Evolutionary conservation across 495 filamentous ascomycete species (phyloP).

Genomic region (Podospora tetraspora): DNA sequence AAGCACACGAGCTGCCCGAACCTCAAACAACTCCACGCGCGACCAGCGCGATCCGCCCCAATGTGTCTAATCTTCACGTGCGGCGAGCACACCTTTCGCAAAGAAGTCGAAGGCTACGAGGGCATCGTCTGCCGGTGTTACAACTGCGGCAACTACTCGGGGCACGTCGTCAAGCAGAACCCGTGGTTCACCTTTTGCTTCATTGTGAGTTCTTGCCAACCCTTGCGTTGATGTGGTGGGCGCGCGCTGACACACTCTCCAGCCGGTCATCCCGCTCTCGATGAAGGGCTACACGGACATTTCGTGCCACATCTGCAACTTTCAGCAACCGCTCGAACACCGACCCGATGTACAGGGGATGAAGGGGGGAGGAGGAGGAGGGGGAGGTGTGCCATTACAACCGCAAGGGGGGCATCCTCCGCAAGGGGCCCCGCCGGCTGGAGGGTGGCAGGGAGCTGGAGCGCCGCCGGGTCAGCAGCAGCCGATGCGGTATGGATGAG

Average conservation of each 20-base stretch:
- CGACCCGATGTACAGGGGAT: conserved; percentile 47
- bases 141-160: conserved; percentile 53
- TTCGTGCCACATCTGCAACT: conserved; percentile 50
- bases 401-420: conserved; percentile 28
- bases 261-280: conserved; percentile 52
- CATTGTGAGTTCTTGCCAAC: conserved; percentile 34
- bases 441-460: conserved; percentile 7
- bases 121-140: conserved; percentile 49
- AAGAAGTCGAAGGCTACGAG: conserved; percentile 51
- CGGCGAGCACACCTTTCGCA: conserved; percentile 52
- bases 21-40: background rate
- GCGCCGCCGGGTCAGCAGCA: conserved; percentile 20
- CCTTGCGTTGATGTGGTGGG: too few species aligned
- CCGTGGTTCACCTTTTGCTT: conserved; percentile 59
- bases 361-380: conserved; percentile 32
- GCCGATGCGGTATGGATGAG: conserved; percentile 35
- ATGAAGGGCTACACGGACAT: conserved; percentile 53
- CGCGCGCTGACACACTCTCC: conserved; percentile 12
- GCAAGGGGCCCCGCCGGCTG: background rate
- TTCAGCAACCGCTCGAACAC: conserved; percentile 50
- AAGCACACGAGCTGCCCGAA: background rate
- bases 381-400: conserved; percentile 41
- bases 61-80: conserved; percentile 58
- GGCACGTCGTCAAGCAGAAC: conserved; percentile 46
- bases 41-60: conserved; percentile 1